Conservation (phyloP, 176 grass and related monocot genomes). For the Microstegium vimineum region DNA sequence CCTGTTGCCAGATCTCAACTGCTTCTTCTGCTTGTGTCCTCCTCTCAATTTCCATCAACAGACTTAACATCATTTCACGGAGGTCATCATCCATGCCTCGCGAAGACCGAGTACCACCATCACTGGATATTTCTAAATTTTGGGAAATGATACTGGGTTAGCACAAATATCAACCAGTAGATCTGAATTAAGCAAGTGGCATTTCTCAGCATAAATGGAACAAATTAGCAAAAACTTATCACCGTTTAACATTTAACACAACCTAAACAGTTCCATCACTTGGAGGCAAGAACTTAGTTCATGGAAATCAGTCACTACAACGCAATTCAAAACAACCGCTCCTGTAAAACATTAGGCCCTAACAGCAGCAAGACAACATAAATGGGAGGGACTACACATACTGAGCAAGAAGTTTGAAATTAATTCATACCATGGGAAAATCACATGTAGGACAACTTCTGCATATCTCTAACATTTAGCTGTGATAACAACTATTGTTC, state of each 20-base stretch:
- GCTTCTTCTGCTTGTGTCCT: conserved; percentile 78
- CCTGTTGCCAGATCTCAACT: conserved; percentile 59
- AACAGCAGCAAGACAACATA: not conserved
- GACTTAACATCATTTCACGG: conserved; percentile 70
- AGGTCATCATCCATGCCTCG: conserved; percentile 55
- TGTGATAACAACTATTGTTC: not conserved
- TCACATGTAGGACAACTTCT: not conserved
- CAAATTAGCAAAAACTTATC: not conserved
- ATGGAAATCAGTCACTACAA: not conserved
- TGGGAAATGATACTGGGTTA: not conserved
- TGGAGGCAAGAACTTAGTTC: not conserved
- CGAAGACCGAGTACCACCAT: conserved; percentile 51
- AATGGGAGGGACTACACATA: not conserved
- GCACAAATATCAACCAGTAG: not conserved
- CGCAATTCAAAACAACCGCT: not conserved
- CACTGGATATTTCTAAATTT: conserved; percentile 79
- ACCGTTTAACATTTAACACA: not conserved
- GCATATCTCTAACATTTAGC: not conserved
- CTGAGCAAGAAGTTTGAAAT: not conserved
- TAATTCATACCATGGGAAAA: not conserved
- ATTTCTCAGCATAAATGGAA: not conserved
- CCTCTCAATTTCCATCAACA: conserved; percentile 81
- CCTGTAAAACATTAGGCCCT: not conserved
- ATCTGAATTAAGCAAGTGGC: not conserved
- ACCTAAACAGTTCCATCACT: not conserved